Evolutionary conservation across 805 yeast species (phyloP).

Genomic region (Starmerella apicola): DNA sequence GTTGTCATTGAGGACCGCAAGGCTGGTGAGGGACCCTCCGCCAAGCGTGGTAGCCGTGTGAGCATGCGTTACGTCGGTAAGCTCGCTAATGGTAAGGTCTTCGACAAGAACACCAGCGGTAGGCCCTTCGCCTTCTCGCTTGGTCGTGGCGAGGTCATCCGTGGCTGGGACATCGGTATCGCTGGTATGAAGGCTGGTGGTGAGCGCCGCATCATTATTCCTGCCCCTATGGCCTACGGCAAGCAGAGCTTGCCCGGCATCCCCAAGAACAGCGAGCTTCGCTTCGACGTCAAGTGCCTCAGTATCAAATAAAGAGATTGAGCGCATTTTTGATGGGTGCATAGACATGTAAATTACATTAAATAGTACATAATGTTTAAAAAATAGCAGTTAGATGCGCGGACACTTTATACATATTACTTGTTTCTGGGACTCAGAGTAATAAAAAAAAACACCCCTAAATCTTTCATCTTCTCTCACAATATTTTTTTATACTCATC

Average conservation of each 20-base stretch:
- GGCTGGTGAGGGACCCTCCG: conserved; percentile 74
- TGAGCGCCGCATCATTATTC: conserved; percentile 94
- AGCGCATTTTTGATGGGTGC: not conserved
- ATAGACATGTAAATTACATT: too few relatives aligned
- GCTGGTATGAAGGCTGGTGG: conserved; percentile 98
- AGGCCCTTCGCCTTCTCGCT: conserved; percentile 85
- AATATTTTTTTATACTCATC: too few relatives aligned
- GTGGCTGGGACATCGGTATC: conserved; percentile 98
- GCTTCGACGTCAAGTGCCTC: conserved; percentile 90
- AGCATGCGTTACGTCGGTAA: conserved; percentile 98
- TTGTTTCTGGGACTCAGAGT: too few relatives aligned
- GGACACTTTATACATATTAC: too few relatives aligned
- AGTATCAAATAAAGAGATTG: conserved; percentile 53
- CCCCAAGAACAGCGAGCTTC: conserved; percentile 93
- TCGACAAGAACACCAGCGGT: conserved; percentile 94
- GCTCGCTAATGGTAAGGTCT: conserved; percentile 88
- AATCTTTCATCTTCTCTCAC: too few relatives aligned
- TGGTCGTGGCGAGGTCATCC: conserved; percentile 97
- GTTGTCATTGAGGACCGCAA: conserved; percentile 87
- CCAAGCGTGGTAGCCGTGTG: conserved; percentile 79
- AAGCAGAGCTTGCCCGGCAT: conserved; percentile 88
- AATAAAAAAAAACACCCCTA: too few relatives aligned
- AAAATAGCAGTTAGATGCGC: too few relatives aligned
- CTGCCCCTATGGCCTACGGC: conserved; percentile 95
- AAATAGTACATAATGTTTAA: too few relatives aligned